A percentile compares a stretch with the other conserved stretches of the same genome.
Evolutionary conservation across 352 stramenopile species (phyloP).

Genomic region (Globisporangium solare): DNA sequence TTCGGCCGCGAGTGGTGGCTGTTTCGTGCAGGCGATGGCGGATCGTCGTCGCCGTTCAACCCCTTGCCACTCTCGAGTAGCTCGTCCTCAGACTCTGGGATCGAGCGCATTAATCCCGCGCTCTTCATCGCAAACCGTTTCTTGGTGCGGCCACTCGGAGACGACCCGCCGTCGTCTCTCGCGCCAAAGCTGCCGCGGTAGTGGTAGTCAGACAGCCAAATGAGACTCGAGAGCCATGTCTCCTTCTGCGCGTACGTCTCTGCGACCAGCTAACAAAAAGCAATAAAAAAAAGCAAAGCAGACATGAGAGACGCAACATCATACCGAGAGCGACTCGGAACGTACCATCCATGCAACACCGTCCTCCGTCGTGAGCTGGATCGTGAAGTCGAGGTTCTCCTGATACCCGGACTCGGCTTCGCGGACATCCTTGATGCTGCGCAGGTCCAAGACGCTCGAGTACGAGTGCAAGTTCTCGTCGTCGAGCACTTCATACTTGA

Average conservation of each 20-base stretch:
- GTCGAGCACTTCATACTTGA: conserved; percentile 85
- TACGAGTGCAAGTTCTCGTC: conserved; percentile 65
- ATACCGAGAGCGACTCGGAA: conserved; percentile 6
- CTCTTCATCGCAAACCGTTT: conserved; percentile 44
- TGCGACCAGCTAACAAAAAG: conserved; percentile 48
- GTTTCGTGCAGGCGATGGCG: background rate
- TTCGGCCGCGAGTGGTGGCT: conserved; percentile 6
- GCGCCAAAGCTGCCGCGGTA: conserved; percentile 30
- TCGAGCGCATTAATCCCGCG: conserved; percentile 43
- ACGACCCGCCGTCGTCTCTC: conserved; percentile 11
- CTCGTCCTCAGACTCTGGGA: conserved; percentile 36
- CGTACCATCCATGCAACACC: conserved; percentile 80
- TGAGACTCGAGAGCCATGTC: conserved; percentile 78
- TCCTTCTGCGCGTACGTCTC: conserved; percentile 81
- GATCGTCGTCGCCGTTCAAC: conserved; percentile 2
- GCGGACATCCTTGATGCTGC: conserved; percentile 75
- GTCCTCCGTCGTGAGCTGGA: conserved; percentile 71
- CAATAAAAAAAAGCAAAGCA: conserved; percentile 14
- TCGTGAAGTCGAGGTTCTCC: conserved; percentile 83
- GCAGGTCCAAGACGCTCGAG: conserved; percentile 64
- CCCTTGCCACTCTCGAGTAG: conserved; percentile 5
- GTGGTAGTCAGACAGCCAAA: conserved; percentile 86
- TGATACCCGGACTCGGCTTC: conserved; percentile 75
- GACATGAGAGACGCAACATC: conserved; percentile 9
- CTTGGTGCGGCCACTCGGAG: conserved; percentile 19